Conservation (phyloP, 495 filamentous ascomycete genomes). For the Xeromyces bisporus region DNA sequence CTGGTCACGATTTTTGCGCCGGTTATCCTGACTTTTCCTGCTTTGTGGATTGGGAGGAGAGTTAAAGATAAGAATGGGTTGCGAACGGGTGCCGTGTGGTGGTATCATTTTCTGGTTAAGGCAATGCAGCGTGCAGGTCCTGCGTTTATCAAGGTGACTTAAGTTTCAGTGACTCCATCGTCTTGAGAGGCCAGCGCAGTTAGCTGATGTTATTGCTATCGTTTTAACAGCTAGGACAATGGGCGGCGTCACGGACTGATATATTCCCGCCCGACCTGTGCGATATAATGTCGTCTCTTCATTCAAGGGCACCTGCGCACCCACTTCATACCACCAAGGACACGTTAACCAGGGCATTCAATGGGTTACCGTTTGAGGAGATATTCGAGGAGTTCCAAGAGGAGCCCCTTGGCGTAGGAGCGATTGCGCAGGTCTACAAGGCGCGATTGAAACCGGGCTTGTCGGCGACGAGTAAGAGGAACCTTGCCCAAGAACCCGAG, state of each 20-base stretch:
- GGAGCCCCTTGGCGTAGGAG: constrained; percentile 79
- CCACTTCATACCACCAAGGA: constrained; percentile 63
- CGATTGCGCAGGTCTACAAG: constrained; percentile 96
- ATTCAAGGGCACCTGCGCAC: constrained; percentile 87
- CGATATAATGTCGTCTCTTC: constrained; percentile 80
- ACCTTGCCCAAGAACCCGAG: constrained; percentile 26
- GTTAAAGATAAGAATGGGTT: constrained; percentile 46
- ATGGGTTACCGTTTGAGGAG: constrained; percentile 60
- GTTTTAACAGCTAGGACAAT: constrained; percentile 70
- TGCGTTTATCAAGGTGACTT: constrained; percentile 85
- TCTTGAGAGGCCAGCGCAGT: background rate
- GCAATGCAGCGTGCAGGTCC: constrained; percentile 90
- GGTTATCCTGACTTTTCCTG: constrained; percentile 62
- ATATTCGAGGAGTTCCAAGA: constrained; percentile 97
- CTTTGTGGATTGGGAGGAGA: constrained; percentile 58
- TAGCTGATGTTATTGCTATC: background rate
- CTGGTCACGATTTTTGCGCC: constrained; percentile 81
- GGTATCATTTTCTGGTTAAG: constrained; percentile 78
- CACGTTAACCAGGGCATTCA: constrained; percentile 66
- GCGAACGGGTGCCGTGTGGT: constrained; percentile 73
- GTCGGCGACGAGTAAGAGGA: constrained; percentile 40
- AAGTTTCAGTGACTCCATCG: background rate
- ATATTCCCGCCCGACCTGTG: constrained; percentile 96
- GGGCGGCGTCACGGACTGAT: constrained; percentile 92
- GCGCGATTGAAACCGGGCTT: constrained; percentile 78